phyloP scores from a whole-genome alignment of 2,329 filamentous ascomycete genomes.

The Fusarium sp. region DNA sequence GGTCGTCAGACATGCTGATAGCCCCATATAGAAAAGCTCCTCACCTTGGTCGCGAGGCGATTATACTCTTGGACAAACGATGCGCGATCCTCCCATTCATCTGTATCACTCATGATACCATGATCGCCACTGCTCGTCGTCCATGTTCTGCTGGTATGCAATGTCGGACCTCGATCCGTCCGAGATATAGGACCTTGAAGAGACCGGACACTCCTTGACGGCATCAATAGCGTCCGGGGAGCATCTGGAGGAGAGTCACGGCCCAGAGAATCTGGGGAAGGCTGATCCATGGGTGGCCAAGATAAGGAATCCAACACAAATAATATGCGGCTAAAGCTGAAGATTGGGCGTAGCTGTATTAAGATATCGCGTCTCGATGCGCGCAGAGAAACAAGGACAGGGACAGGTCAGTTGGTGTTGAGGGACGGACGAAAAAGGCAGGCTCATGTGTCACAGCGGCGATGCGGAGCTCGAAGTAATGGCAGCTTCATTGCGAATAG shows the following conservation, averaged over 20 bases:
- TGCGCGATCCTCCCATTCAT: constrained; percentile 61
- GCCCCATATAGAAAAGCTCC: neutral
- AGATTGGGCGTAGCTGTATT: constrained; percentile 5
- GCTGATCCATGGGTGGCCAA: constrained; percentile 33
- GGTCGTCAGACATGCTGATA: neutral
- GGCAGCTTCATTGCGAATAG: constrained; percentile 38
- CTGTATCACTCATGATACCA: constrained; percentile 60
- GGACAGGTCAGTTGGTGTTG: constrained; percentile 6
- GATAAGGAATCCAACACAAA: neutral
- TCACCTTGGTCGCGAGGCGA: constrained; percentile 68
- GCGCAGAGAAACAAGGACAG: constrained; percentile 9
- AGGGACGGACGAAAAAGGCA: constrained; percentile 5
- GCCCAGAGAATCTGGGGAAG: constrained; percentile 14
- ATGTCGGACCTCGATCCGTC: constrained; percentile 35
- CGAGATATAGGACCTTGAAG: constrained; percentile 45
- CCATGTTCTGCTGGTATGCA: constrained; percentile 67
- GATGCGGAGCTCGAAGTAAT: constrained; percentile 21
- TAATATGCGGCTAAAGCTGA: constrained; percentile 23
- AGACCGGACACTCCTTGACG: constrained; percentile 45
- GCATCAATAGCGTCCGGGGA: constrained; percentile 29
- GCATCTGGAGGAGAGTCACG: constrained; percentile 31
- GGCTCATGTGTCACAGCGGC: constrained; percentile 38
- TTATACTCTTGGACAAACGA: constrained; percentile 71
- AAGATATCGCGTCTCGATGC: constrained; percentile 30
- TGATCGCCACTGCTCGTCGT: constrained; percentile 66